A percentile compares a stretch with the other conserved stretches of the same genome.
Conservation (phyloP, 345 rosid species). For the Acer yangbiense region DNA sequence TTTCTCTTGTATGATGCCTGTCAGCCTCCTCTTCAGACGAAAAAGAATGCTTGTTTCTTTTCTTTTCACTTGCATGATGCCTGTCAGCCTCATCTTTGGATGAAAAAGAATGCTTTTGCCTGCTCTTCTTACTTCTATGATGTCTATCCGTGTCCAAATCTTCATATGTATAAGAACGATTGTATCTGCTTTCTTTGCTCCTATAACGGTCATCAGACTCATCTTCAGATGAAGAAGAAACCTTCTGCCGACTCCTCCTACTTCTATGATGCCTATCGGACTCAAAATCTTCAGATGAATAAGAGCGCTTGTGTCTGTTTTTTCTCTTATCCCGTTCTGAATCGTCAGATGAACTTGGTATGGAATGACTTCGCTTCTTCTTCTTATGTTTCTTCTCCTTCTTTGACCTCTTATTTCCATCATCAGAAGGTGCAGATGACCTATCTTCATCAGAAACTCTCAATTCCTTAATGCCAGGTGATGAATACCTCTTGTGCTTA, state of each 20-base stretch:
- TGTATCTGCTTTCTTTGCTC: slow-evolving; percentile 25
- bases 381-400: slow-evolving; percentile 44
- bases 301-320: slow-evolving; percentile 37
- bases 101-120: slow-evolving; percentile 13
- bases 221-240: slow-evolving; percentile 26
- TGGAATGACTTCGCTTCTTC: slow-evolving; percentile 42
- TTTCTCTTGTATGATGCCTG: slow-evolving; percentile 19
- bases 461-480: slow-evolving; percentile 27
- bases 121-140: slow-evolving; percentile 14
- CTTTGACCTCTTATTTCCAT: slow-evolving; percentile 42
- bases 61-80: slow-evolving; percentile 20
- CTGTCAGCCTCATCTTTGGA: slow-evolving; percentile 20
- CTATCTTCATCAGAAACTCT: slow-evolving; percentile 34
- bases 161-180: slow-evolving; percentile 35
- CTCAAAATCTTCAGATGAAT: slow-evolving; percentile 29
- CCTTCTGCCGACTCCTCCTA: slow-evolving; percentile 34
- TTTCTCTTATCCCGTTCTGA: slow-evolving; percentile 35
- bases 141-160: slow-evolving; percentile 16
- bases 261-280: slow-evolving; percentile 30
- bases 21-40: slow-evolving; percentile 22
- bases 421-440: slow-evolving; percentile 39
- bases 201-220: slow-evolving; percentile 22
- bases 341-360: slow-evolving; percentile 38
- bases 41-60: slow-evolving; percentile 20
- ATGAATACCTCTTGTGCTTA: slow-evolving; percentile 47